These are phyloP conservation scores for Phytopythium sindhum DNA, from an alignment of 352 stramenopile genomes.

Conservation along the genomic window DNA sequence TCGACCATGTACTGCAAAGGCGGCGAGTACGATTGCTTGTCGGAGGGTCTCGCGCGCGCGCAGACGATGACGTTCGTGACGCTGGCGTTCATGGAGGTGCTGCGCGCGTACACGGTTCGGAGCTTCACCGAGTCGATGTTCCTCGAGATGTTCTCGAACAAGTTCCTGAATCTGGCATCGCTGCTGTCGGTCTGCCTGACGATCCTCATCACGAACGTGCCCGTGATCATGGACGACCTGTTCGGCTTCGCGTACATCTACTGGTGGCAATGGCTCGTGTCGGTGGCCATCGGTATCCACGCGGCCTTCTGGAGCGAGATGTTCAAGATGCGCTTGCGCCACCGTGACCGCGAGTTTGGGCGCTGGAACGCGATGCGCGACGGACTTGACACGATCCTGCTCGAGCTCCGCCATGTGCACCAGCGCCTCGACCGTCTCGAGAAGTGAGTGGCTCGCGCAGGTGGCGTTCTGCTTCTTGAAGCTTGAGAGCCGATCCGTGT, in stretches of 20 bases:
- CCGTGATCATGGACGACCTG: constrained; percentile 55
- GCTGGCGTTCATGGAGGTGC: constrained; percentile 66
- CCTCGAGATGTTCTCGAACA: constrained; percentile 59
- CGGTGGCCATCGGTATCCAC: constrained; percentile 36
- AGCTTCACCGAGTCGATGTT: constrained; percentile 70
- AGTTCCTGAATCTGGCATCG: constrained; percentile 55
- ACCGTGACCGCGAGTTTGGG: constrained; percentile 27
- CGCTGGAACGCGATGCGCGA: constrained; percentile 45
- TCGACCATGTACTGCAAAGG: constrained; percentile 46
- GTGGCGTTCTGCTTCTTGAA: background rate
- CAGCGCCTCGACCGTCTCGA: constrained; percentile 54
- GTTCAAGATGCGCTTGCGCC: constrained; percentile 41
- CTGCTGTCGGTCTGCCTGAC: constrained; percentile 54
- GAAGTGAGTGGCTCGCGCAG: background rate
- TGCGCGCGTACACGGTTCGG: constrained; percentile 74
- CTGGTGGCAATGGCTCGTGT: constrained; percentile 53
- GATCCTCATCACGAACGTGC: constrained; percentile 46
- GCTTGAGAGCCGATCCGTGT: background rate
- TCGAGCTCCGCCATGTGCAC: constrained; percentile 58
- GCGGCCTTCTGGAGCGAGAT: constrained; percentile 58
- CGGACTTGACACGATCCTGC: constrained; percentile 52
- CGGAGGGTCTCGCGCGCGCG: constrained; percentile 47
- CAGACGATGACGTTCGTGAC: constrained; percentile 78
- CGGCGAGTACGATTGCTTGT: constrained; percentile 57
- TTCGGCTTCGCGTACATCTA: constrained; percentile 70